Base-by-base conservation (phyloP, 306 rosid species). In the Prosopis cineraria region DNA sequence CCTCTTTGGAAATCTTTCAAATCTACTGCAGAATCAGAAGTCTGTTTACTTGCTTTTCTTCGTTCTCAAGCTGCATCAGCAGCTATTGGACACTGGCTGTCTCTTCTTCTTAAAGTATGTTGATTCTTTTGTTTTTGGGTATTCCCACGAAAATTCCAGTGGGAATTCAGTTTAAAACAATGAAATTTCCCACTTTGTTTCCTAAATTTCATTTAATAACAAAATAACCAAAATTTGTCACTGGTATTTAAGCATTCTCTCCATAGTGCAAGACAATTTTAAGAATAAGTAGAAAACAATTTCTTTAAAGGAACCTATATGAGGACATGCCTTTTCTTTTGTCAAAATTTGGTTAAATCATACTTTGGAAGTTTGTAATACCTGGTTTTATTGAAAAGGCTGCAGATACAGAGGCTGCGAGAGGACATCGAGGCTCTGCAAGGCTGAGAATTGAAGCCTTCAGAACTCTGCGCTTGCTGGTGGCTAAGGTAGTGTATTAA, bases 71-170 rank as follows among this genome's bases (percentile, higher is more conserved):
- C 81, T 83, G 96, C 97, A 17, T 91, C 96, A 50, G 93, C 97
- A 73, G 93, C 97, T 71, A 87, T 95, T 72, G 98, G 98, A 56
- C 98, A 95, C 78, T 95, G 98, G 98, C 85, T 95, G 50, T 95
- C 98, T 7, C 96, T 95, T 85, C 92, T 95, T 88, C 97, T 92
- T 78, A 87, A 85, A 79, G 98, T 95, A 91, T 67, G 89, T 75
- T 59, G 48, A 77, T 10, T 71, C 45, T 11, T n/a, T 36, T 62
- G 27, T 6, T 53, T 19, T 74, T 70, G 41, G 66, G 34, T 75
- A 79, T 79, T 85, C 56, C 44, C 7, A 11, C 43, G 63, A 25
- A 74, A 64, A 40, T 71, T 74, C 31, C 78, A 43, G 66, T 39
- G 62, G 33, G 47, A 43, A 41, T 81, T 41, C 10, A 44, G 40